Conservation (phyloP, 148 eudicot species). For the Silene uniflora region DNA sequence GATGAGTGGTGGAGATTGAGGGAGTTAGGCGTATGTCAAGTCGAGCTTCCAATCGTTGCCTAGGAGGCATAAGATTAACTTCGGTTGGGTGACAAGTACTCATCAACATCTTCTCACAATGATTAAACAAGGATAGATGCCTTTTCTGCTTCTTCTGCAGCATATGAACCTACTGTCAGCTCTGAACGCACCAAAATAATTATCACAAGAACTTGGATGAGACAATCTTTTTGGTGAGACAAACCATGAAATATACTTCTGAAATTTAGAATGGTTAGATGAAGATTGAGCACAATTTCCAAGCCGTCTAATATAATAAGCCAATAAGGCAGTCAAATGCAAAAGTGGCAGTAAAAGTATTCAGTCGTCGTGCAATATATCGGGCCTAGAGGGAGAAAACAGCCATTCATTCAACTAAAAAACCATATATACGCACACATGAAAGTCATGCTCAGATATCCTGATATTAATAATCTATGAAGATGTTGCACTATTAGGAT, state of each 20-base stretch:
- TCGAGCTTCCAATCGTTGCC: constrained; percentile 27
- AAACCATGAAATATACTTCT: not conserved
- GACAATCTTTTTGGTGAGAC: not conserved
- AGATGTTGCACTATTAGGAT: too few relatives aligned
- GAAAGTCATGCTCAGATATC: too few relatives aligned
- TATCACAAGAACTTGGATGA: not conserved
- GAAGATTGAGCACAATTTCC: too few relatives aligned
- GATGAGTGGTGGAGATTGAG: constrained; percentile 24
- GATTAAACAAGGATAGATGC: constrained; percentile 82
- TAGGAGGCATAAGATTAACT: constrained; percentile 16
- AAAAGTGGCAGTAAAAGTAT: too few relatives aligned
- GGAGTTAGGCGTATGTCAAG: constrained; percentile 28
- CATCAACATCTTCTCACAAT: constrained; percentile 26
- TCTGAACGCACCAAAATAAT: not conserved
- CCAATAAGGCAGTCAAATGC: too few relatives aligned
- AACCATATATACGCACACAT: too few relatives aligned
- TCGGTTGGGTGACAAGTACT: constrained; percentile 27
- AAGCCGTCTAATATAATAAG: too few relatives aligned
- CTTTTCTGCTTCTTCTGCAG: constrained; percentile 64
- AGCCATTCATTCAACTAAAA: too few relatives aligned
- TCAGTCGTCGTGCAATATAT: too few relatives aligned
- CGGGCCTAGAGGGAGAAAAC: too few relatives aligned
- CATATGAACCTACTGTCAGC: constrained; percentile 10
- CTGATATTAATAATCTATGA: too few relatives aligned
- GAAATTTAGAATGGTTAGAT: too few relatives aligned